phyloP scores from a whole-genome alignment of 2,329 filamentous ascomycete species.

The Pseudocercospora macadamiae region DNA sequence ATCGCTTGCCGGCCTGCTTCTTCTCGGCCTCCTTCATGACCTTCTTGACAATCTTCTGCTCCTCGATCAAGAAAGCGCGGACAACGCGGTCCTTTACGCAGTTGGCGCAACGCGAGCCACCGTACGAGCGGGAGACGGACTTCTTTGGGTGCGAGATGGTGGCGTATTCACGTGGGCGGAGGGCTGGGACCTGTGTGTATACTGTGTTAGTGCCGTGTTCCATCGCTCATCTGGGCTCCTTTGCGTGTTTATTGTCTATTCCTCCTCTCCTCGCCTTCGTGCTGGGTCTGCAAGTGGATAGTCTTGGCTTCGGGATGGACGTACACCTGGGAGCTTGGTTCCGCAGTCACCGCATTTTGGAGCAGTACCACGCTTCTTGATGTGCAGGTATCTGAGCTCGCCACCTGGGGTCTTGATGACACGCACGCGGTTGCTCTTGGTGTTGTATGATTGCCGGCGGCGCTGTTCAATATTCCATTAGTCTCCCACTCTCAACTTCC shows the following conservation, averaged over 20 bases:
- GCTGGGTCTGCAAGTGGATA: background rate
- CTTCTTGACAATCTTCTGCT: constrained; percentile 99
- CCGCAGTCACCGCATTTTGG: constrained; percentile 99
- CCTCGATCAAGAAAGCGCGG: constrained; percentile 98
- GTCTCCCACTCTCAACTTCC: constrained; percentile 26
- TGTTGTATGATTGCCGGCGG: constrained; percentile 80
- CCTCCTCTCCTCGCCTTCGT: background rate
- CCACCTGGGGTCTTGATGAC: constrained; percentile 96
- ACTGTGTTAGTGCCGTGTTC: constrained; percentile 22
- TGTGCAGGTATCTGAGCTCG: constrained; percentile 93
- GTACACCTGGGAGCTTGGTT: constrained; percentile 95
- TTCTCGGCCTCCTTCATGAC: constrained; percentile 97
- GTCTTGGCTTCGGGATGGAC: constrained; percentile 48
- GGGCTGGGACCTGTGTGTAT: constrained; percentile 75
- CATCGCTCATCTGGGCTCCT: background rate
- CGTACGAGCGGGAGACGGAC: constrained; percentile 98
- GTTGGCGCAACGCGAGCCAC: constrained; percentile 96
- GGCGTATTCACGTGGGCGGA: constrained; percentile 97
- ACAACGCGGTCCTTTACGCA: constrained; percentile 98
- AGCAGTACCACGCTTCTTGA: constrained; percentile 98
- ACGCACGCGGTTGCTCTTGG: constrained; percentile 93
- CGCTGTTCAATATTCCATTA: constrained; percentile 45
- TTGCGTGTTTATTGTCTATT: background rate
- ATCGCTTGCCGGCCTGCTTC: constrained; percentile 51
- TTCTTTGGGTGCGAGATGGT: constrained; percentile 98